phyloP scores from a whole-genome alignment of 2,329 filamentous ascomycete species.

The Daldinia sp. region DNA sequence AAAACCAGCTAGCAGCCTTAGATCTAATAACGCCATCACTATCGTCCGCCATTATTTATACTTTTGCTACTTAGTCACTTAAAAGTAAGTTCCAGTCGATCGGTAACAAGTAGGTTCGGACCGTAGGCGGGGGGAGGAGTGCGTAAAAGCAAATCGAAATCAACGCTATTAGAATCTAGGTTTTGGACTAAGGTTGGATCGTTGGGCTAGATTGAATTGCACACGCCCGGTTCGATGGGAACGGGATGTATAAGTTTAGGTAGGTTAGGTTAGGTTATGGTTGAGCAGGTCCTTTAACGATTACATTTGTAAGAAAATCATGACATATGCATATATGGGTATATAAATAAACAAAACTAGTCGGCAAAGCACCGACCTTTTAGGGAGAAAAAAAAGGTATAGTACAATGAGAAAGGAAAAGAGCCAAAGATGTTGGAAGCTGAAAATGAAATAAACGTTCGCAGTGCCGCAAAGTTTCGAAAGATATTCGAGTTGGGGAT shows the following conservation, averaged over 20 bases:
- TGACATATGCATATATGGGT: not conserved
- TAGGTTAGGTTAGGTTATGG: not conserved
- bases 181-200: conserved; percentile 1
- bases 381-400: not conserved
- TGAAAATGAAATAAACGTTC: conserved; percentile 29
- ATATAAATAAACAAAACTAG: not conserved
- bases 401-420: conserved; percentile 5
- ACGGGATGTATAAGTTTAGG: no score
- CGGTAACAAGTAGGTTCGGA: conserved; percentile 30
- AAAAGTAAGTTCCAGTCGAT: not conserved
- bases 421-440: conserved; percentile 23
- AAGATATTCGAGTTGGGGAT: conserved; percentile 19
- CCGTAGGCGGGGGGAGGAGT: conserved; percentile 10
- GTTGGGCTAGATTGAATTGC: not conserved
- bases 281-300: not conserved
- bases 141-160: conserved; percentile 38
- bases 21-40: conserved; percentile 18
- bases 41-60: conserved; percentile 42
- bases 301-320: not conserved
- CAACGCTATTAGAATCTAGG: conserved; percentile 27
- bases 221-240: not conserved
- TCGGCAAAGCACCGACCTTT: not conserved
- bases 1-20: conserved; percentile 42
- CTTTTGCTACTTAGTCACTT: not conserved
- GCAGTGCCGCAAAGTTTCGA: conserved; percentile 13